Evolutionary conservation across 805 yeast genomes (phyloP).

Genomic region (Pichia thaimueangensis): DNA sequence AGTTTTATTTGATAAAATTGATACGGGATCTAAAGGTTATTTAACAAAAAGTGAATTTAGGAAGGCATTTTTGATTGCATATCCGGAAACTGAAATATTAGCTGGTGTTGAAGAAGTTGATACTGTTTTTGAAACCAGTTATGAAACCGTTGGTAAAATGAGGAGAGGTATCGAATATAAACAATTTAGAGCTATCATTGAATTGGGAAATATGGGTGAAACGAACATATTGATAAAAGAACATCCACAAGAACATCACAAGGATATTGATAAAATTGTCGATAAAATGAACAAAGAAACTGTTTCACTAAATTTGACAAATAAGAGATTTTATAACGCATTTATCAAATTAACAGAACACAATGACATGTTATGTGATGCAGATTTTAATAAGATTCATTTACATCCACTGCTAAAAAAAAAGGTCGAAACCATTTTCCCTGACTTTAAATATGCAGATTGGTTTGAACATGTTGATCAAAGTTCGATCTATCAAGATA

Average conservation of each 20-base stretch:
- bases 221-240: conserved; percentile 9
- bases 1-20: conserved; percentile 37
- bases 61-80: conserved; percentile 37
- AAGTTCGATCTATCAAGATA: conserved; percentile 10
- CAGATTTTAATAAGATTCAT: conserved; percentile 33
- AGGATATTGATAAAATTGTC: background rate
- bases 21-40: conserved; percentile 30
- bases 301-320: background rate
- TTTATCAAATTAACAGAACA: conserved; percentile 1
- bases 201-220: conserved; percentile 14
- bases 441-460: conserved; percentile 5
- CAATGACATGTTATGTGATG: conserved; percentile 25
- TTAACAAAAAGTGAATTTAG: conserved; percentile 38
- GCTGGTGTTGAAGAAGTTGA: conserved; percentile 34
- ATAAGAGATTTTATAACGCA: background rate
- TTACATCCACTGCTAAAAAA: conserved; percentile 16
- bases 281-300: background rate
- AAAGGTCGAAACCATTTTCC: conserved; percentile 14
- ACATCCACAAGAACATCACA: background rate
- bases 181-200: conserved; percentile 23
- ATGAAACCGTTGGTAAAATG: conserved; percentile 14
- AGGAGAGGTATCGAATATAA: conserved; percentile 24
- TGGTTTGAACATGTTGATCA: conserved; percentile 14
- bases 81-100: conserved; percentile 29
- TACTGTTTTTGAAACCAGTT: conserved; percentile 13